Evolutionary conservation across 1,284 basidiomycete species (phyloP).

Genomic region (Ceratobasidium sp.): DNA sequence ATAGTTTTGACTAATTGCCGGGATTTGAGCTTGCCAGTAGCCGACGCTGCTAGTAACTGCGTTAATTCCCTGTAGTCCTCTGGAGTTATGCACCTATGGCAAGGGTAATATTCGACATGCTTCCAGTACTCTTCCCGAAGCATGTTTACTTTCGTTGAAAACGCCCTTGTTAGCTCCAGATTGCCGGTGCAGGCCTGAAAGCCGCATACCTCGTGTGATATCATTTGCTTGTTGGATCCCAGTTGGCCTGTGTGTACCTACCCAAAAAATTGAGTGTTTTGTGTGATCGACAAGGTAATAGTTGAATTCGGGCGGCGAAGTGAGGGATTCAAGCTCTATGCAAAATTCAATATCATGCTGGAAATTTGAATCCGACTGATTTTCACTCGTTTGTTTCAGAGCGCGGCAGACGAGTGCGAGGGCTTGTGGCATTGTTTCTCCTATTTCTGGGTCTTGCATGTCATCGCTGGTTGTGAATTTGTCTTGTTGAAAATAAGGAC

Average conservation of each 20-base stretch:
- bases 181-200: too few relatives aligned
- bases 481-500: conserved; percentile 32
- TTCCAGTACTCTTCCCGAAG: conserved; percentile 45
- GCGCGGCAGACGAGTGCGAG: neutral
- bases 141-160: neutral
- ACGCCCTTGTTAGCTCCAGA: neutral
- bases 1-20: too few relatives aligned
- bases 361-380: too few relatives aligned
- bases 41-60: conserved; percentile 23
- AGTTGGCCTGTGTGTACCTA: neutral
- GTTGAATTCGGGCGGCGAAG: conserved; percentile 28
- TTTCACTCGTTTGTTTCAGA: neutral
- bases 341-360: too few relatives aligned
- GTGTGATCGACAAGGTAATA: conserved; percentile 47
- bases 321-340: conserved; percentile 21
- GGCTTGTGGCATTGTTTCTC: neutral
- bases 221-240: conserved; percentile 18
- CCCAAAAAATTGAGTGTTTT: conserved; percentile 42
- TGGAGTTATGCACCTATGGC: neutral
- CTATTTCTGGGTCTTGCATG: conserved; percentile 20
- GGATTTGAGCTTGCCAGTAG: conserved; percentile 23
- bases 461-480: conserved; percentile 29
- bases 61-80: conserved; percentile 22
- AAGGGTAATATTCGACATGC: conserved; percentile 38
- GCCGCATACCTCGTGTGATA: neutral